Percentiles rank a stretch among this genome's conserved stretches.
phyloP scores from a whole-genome alignment of 2,329 filamentous ascomycete genomes.

The Arachnopeziza araneosa region DNA sequence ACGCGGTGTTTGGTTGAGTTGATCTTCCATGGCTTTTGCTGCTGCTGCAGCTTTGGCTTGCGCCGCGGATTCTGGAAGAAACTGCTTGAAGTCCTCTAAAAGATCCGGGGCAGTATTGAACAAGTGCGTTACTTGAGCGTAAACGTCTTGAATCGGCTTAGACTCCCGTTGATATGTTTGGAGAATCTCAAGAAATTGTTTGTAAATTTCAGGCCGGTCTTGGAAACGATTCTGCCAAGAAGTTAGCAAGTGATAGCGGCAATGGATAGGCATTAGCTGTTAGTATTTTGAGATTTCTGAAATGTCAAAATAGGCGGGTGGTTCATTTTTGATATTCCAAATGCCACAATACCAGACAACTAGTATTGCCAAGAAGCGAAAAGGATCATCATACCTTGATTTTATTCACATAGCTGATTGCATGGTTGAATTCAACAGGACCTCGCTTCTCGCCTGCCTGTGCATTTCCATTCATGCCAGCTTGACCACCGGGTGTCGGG shows the following conservation, averaged over 20 bases:
- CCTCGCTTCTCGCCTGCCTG: constrained; percentile 74
- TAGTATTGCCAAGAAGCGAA: neutral
- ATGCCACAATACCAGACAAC: neutral
- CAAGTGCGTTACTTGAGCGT: constrained; percentile 89
- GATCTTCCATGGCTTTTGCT: constrained; percentile 61
- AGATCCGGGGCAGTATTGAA: constrained; percentile 93
- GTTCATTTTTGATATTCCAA: neutral
- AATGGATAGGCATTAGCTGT: neutral
- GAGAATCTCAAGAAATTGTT: constrained; percentile 95
- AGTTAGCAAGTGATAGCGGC: neutral
- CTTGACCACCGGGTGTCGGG: constrained; percentile 50
- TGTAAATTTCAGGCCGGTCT: constrained; percentile 96
- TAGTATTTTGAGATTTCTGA: neutral
- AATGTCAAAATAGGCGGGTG: neutral
- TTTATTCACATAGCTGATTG: constrained; percentile 99
- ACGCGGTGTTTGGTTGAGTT: constrained; percentile 50
- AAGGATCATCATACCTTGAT: constrained; percentile 66
- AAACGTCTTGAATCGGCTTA: constrained; percentile 97
- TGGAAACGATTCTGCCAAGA: constrained; percentile 80
- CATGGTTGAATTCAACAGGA: constrained; percentile 97
- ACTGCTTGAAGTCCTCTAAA: constrained; percentile 97
- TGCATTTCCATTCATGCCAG: constrained; percentile 57
- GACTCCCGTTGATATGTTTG: constrained; percentile 98
- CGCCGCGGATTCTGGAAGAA: constrained; percentile 83
- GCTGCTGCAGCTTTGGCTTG: constrained; percentile 55